Percentiles rank a stretch among this genome's conserved stretches.
Evolutionary conservation across 345 rosid genomes (phyloP).

Genomic region (Euphorbia tirucalli): DNA sequence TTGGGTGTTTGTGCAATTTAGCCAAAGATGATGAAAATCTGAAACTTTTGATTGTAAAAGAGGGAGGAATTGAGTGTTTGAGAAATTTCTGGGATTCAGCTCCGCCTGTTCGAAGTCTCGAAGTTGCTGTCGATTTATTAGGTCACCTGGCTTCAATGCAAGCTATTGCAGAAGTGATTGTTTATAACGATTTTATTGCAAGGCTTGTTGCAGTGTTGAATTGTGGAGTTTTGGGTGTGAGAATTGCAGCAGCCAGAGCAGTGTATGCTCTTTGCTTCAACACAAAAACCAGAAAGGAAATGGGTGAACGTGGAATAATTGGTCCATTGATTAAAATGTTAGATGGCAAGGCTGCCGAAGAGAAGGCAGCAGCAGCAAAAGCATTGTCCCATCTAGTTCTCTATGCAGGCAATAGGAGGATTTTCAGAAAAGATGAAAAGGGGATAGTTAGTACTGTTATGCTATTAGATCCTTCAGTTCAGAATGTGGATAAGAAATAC

Average conservation of each 20-base stretch:
- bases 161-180: slow-evolving; percentile 57
- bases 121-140: slow-evolving; percentile 58
- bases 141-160: slow-evolving; percentile 52
- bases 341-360: slow-evolving; percentile 82
- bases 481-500: slow-evolving; percentile 60
- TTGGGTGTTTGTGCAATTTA: slow-evolving; percentile 75
- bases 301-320: slow-evolving; percentile 65
- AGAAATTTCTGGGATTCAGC: slow-evolving; percentile 78
- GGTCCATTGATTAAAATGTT: slow-evolving; percentile 61
- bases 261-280: slow-evolving; percentile 49
- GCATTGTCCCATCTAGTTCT: slow-evolving; percentile 55
- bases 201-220: slow-evolving; percentile 50
- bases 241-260: slow-evolving; percentile 72
- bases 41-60: slow-evolving; percentile 59
- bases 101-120: slow-evolving; percentile 47
- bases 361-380: slow-evolving; percentile 79
- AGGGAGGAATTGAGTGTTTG: slow-evolving; percentile 66
- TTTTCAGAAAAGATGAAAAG: slow-evolving; percentile 53
- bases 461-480: slow-evolving; percentile 58
- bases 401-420: slow-evolving; percentile 48
- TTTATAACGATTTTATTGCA: slow-evolving; percentile 56
- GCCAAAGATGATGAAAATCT: slow-evolving; percentile 49
- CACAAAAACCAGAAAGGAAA: slow-evolving; percentile 59
- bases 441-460: slow-evolving; percentile 59
- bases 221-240: slow-evolving; percentile 62